phyloP scores from a whole-genome alignment of 805 yeast genomes.

The Zygosaccharomyces gambellarensis region DNA sequence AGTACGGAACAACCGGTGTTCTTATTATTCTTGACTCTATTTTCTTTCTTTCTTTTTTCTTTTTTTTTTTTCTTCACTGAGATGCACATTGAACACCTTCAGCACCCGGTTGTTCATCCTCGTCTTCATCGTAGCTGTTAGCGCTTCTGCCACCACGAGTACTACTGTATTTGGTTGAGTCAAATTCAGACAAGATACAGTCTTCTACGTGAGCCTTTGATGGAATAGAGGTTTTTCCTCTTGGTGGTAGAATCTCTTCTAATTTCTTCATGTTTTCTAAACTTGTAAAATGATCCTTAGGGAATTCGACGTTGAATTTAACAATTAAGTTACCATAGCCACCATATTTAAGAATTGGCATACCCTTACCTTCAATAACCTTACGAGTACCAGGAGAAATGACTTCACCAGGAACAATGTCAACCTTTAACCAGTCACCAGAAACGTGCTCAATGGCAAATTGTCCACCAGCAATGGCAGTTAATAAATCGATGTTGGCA shows the following conservation, averaged over 20 bases:
- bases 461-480: conserved; percentile 96
- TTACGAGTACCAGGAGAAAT: conserved; percentile 78
- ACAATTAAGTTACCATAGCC: conserved; percentile 83
- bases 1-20: conserved; percentile 1
- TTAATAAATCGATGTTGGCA: conserved; percentile 83
- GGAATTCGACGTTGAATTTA: conserved; percentile 87
- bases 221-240: conserved; percentile 59
- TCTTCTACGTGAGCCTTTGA: conserved; percentile 75
- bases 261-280: conserved; percentile 71
- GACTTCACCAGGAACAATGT: conserved; percentile 86
- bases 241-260: conserved; percentile 74
- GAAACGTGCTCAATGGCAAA: conserved; percentile 83
- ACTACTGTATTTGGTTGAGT: conserved; percentile 53
- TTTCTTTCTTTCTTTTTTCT: not conserved
- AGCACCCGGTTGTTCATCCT: conserved; percentile 43
- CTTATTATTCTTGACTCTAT: not conserved
- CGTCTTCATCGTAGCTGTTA: conserved; percentile 47
- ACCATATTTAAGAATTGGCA: conserved; percentile 91
- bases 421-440: conserved; percentile 84
- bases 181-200: conserved; percentile 63
- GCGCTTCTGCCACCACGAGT: conserved; percentile 35
- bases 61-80: conserved; percentile 46
- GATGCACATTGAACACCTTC: conserved; percentile 73
- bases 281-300: conserved; percentile 61
- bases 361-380: conserved; percentile 89